A percentile compares a stretch with the other conserved stretches of the same genome.
These are phyloP conservation scores for Harringtonia lauricola DNA, from an alignment of 2,329 filamentous ascomycete species.

Conservation along the genomic window DNA sequence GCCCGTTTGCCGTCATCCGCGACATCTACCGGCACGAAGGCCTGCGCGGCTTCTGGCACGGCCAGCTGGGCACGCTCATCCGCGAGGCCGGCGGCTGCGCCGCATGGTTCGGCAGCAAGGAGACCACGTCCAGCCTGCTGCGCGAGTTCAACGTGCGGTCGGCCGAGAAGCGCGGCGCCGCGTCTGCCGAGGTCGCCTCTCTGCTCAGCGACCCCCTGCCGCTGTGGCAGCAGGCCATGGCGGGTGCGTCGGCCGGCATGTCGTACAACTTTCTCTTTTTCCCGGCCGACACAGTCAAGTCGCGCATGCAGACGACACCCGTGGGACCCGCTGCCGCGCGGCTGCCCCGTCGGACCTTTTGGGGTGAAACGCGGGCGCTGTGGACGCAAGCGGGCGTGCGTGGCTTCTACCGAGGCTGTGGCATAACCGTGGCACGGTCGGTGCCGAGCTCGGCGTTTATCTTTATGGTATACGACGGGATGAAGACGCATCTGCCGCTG, in stretches of 20 bases:
- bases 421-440: conserved; percentile 78
- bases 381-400: conserved; percentile 74
- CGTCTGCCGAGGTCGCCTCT: too few species aligned
- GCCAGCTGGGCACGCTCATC: conserved; percentile 85
- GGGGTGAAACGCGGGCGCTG: conserved; percentile 57
- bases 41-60: conserved; percentile 82
- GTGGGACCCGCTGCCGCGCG: conserved; percentile 39
- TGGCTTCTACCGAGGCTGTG: conserved; percentile 87
- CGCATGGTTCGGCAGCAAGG: conserved; percentile 91
- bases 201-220: conserved; percentile 48
- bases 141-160: conserved; percentile 41
- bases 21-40: conserved; percentile 78
- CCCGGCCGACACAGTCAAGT: conserved; percentile 95
- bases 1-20: conserved; percentile 59
- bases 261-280: conserved; percentile 97
- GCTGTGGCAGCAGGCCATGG: conserved; percentile 76
- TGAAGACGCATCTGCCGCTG: conserved; percentile 58
- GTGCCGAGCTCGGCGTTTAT: conserved; percentile 97
- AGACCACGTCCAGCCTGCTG: conserved; percentile 65
- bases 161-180: too few species aligned
- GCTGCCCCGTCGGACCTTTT: conserved; percentile 48
- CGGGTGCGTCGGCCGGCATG: conserved; percentile 81
- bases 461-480: conserved; percentile 84
- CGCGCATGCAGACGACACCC: conserved; percentile 85
- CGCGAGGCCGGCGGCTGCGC: conserved; percentile 88